Evolutionary conservation across 78 protist genomes (phyloP), one percentile per base, ranked within the genome.

Genomic region (Isochrysis galbana): DNA sequence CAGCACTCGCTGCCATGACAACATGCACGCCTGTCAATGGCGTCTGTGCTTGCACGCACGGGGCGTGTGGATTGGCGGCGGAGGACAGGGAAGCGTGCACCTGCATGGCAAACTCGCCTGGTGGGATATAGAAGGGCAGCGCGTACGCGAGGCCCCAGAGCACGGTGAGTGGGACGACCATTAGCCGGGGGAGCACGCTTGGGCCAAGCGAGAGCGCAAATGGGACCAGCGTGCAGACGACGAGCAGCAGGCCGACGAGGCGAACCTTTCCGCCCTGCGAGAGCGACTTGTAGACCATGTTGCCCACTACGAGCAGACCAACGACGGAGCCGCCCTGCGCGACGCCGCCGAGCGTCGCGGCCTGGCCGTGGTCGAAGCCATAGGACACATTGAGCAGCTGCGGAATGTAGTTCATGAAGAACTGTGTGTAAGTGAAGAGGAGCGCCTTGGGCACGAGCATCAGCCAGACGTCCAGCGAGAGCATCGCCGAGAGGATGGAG

Each of bases 81-180:
- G 67, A 19, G 67, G 67, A 19, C 32, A 19, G 67, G 67, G 32
- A 54, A 54, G 67, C 32, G 67, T 19, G 32, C 32, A 10, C 10
- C 44, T 19, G 82, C 84, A 80, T 10, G 41, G 88, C 88, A 10
- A 80, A 80, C n/a, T 44, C 51, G 39, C 88, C 88, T 4, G 55
- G 48, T 23, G 88, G 88, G 5, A 80, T 5, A n/a, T 80, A 80
- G 55, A 80, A 80, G 55, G 88, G 88, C 22, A 80, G n/a, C 29
- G 88, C 54, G 55, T 41, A 80, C 2, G 55, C 54, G 23, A 80
- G 55, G 38, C 88, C 54, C 88, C 88, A 80, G 23, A 44, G 48
- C 44, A 80, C 2, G 2, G 17, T 11, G 38, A 80, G 55, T 11
- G 88, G 88, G 41, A 80, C 39, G 22, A 44, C 88, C 29, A 23